Evolutionary conservation across 192 early-diverging fungal genomes (phyloP).

Genomic region (Entomortierella beljakovae): DNA sequence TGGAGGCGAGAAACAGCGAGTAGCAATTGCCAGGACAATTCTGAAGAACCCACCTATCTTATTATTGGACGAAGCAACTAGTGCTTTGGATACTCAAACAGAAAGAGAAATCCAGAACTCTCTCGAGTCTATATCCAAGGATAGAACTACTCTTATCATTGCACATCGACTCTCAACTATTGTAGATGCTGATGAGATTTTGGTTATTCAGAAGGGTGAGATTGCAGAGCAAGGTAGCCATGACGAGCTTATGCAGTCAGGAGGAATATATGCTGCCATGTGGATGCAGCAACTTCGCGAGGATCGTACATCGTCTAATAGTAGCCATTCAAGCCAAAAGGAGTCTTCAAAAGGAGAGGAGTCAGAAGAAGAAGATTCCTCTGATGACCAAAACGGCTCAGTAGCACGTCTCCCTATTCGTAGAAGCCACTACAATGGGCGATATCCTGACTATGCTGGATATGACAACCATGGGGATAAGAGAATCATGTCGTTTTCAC

Average conservation of each 20-base stretch:
- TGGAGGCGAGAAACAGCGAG: conserved; percentile 91
- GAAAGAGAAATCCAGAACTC: conserved; percentile 82
- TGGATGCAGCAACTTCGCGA: conserved; percentile 73
- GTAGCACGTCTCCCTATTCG: conserved; percentile 22
- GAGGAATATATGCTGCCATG: conserved; percentile 85
- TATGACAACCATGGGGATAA: background rate
- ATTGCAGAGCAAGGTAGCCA: conserved; percentile 87
- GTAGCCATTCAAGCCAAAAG: conserved; percentile 49
- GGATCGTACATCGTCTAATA: conserved; percentile 15
- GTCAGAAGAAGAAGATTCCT: conserved; percentile 22
- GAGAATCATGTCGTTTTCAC: conserved; percentile 39
- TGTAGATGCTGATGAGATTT: conserved; percentile 83
- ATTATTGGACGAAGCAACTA: conserved; percentile 74
- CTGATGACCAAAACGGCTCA: conserved; percentile 18
- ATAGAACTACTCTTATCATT: conserved; percentile 88
- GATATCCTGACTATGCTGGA: conserved; percentile 4
- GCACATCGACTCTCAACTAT: conserved; percentile 90
- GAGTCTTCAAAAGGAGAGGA: conserved; percentile 53
- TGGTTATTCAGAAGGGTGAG: conserved; percentile 83
- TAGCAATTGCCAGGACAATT: conserved; percentile 90
- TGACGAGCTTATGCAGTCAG: conserved; percentile 68
- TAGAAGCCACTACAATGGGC: conserved; percentile 6
- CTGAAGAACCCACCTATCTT: conserved; percentile 73
- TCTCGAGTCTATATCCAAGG: conserved; percentile 74
- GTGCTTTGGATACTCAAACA: conserved; percentile 70